Conservation (phyloP, 148 eudicot species). For the Spergularia bocconei region DNA sequence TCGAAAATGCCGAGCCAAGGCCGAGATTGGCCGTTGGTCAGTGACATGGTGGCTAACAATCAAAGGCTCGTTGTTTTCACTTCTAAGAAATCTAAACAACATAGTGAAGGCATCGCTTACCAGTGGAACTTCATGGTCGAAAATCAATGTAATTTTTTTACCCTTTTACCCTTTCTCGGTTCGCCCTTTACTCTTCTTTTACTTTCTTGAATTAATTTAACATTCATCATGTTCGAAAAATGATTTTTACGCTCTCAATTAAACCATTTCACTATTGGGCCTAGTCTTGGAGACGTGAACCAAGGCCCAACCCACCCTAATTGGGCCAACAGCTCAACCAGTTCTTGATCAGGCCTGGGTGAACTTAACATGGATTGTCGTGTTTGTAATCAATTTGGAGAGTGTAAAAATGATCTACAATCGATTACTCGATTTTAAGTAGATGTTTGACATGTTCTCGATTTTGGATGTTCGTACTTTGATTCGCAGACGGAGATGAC, state of each 20-base stretch:
- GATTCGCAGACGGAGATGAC: constrained; percentile 54
- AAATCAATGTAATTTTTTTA: constrained; percentile 60
- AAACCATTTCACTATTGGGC: too few species aligned
- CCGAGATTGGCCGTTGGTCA: constrained; percentile 74
- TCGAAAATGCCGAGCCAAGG: constrained; percentile 68
- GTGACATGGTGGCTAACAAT: constrained; percentile 65
- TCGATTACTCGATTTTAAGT: neutral
- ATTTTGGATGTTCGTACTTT: neutral
- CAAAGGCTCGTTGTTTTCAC: constrained; percentile 76
- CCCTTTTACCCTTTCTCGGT: neutral
- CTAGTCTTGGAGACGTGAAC: too few species aligned
- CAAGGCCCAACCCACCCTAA: too few species aligned
- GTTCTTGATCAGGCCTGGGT: too few species aligned
- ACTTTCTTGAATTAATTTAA: neutral
- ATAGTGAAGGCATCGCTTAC: constrained; percentile 73
- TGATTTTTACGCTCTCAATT: too few species aligned
- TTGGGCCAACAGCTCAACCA: too few species aligned
- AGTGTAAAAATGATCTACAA: too few species aligned
- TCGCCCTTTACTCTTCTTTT: neutral
- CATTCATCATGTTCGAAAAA: too few species aligned
- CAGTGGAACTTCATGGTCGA: constrained; percentile 80
- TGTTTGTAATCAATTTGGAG: too few species aligned
- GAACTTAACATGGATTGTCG: too few species aligned
- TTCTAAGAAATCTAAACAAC: constrained; percentile 51
- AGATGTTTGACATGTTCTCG: neutral